phyloP scores from a whole-genome alignment of 2,329 filamentous ascomycete species.

The Hypoxylon sp. region DNA sequence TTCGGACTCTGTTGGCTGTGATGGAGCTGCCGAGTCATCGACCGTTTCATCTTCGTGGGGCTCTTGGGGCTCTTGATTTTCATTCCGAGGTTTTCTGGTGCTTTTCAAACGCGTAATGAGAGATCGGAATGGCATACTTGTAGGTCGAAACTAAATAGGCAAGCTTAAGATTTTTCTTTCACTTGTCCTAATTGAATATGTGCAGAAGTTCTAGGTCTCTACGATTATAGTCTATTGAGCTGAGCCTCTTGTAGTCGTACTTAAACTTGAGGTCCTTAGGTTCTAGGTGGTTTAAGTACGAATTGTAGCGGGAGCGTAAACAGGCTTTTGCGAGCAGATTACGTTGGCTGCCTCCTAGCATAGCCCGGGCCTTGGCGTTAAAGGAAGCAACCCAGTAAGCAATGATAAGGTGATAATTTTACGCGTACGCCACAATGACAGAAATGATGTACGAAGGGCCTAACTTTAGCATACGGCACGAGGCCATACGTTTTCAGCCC shows the following conservation, averaged over 20 bases:
- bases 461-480: too few species aligned
- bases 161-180: too few species aligned
- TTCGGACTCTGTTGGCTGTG: not conserved
- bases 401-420: not conserved
- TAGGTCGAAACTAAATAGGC: not conserved
- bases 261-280: too few species aligned
- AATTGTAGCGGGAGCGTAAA: too few species aligned
- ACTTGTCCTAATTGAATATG: too few species aligned
- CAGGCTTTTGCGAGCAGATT: too few species aligned
- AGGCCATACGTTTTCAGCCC: too few species aligned
- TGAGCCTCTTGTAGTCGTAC: too few species aligned
- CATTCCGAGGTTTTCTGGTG: slow-evolving; percentile 3
- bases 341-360: slow-evolving; percentile 10
- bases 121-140: slow-evolving; percentile 10
- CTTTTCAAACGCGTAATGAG: slow-evolving; percentile 16
- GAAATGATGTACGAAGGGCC: too few species aligned
- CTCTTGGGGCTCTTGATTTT: not conserved
- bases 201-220: too few species aligned
- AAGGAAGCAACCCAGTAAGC: not conserved
- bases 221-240: too few species aligned
- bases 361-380: slow-evolving; percentile 3
- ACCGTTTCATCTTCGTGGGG: not conserved
- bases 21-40: not conserved
- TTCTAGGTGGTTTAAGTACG: too few species aligned
- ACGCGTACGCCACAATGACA: not conserved